Percentiles rank a stretch among this genome's conserved stretches.
phyloP scores from a whole-genome alignment of 73 alveolate species.

The Breviolum minutum region DNA sequence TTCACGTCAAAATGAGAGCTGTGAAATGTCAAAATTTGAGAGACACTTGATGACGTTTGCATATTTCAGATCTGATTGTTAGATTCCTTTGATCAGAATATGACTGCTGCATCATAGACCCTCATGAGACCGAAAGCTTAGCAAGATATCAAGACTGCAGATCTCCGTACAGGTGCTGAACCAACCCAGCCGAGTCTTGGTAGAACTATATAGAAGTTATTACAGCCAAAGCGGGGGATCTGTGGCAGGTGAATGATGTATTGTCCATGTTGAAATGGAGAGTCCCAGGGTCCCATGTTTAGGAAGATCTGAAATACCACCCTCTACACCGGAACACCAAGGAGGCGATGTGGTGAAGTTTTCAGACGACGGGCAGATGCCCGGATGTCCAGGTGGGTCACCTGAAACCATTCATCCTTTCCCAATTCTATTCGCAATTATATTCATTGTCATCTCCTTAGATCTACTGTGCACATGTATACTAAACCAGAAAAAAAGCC shows the following conservation, averaged over 20 bases:
- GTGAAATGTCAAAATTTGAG: background rate
- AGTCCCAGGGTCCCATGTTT: no score
- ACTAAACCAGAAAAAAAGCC: no score
- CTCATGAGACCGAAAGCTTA: no score
- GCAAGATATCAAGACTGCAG: no score
- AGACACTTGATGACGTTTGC: background rate
- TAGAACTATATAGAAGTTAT: no score
- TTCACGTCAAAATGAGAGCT: background rate
- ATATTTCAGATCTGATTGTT: no score
- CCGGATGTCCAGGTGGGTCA: conserved; percentile 58
- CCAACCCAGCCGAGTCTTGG: conserved; percentile 36
- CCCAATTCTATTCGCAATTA: background rate
- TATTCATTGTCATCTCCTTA: no score
- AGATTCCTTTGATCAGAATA: no score
- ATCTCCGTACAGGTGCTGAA: conserved; percentile 16
- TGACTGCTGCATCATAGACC: no score
- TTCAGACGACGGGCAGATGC: conserved; percentile 69
- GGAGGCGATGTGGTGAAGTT: conserved; percentile 93
- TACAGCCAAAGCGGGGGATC: background rate
- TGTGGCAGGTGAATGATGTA: background rate
- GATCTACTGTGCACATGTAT: no score
- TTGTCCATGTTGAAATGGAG: no score
- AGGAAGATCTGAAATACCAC: background rate
- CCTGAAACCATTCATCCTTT: background rate
- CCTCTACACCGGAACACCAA: background rate